Base-by-base conservation (phyloP, 257 asterid genomes). In the Solanum corneliomulleri region DNA sequence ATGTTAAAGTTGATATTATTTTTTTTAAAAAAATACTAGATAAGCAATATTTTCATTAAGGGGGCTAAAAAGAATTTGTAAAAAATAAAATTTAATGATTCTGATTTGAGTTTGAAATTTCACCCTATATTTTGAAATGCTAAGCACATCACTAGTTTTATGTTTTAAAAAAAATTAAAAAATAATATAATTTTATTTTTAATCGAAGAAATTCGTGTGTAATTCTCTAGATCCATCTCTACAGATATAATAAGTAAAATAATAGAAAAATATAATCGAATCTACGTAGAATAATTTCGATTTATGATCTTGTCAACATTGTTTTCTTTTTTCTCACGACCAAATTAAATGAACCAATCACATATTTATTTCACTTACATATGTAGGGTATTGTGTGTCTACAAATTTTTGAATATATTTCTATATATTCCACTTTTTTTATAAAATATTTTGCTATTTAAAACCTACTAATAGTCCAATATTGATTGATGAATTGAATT, bases 221-320 rank as follows among this genome's bases (percentile, higher is more conserved):
- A 56, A 7, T 0, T 56, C 0, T 56, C 64, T 56, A 20, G 2
- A 7, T 18, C 1, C 1, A 0, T 3, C n/a, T 2, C 11, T 0
- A 1, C 0, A 8, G 5, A 21, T 56, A 56, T 52, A 18, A 52
- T 52, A 21, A 58, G 2, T 58, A 58, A 58, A 58, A 0, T 20
- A 58, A 58, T 12, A 1, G 1, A 58, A 2, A 21, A 58, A 1
- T 0, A 20, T n/a, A 62, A 62, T 35, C 7, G 70, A 4, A 11
- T 7, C 1, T n/a, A 16, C 25, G 27, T 78, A 27, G 11, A 16
- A 47, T 15, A 41, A 27, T 37, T 27, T 47, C 5, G 3, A 80
- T 49, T 29, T 29, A 80, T 29, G 44, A 80, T 49, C 41, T 49
- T 29, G 45, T 80, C 13, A 64, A 62, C 33, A n/a, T 2, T 11